Percentiles rank a stretch among this genome's conserved stretches.
Evolutionary conservation across 768 basidiomycete species (phyloP).

Genomic region (Pisolithus microcarpus): DNA sequence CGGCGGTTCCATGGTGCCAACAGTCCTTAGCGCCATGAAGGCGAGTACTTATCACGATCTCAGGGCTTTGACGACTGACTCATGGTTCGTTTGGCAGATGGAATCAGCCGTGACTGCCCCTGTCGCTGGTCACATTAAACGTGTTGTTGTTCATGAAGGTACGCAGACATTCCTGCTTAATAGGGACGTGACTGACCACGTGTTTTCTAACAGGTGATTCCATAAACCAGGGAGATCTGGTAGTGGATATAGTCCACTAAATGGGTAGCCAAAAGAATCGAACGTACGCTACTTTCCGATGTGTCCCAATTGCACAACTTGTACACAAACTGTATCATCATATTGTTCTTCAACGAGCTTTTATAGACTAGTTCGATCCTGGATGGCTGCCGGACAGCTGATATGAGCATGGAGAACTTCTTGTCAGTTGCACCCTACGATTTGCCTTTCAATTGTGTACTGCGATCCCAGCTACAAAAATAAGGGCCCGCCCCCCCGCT

Average conservation of each 20-base stretch:
- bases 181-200: slow-evolving; percentile 3
- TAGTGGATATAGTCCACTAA: slow-evolving; percentile 79
- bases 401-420: too few species aligned
- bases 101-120: slow-evolving; percentile 95
- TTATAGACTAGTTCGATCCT: too few species aligned
- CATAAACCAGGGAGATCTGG: slow-evolving; percentile 89
- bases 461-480: too few species aligned
- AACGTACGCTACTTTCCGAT: not conserved
- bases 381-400: too few species aligned
- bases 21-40: slow-evolving; percentile 97
- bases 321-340: slow-evolving; percentile 13
- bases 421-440: too few species aligned
- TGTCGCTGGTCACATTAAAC: slow-evolving; percentile 93
- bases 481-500: too few species aligned
- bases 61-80: slow-evolving; percentile 11
- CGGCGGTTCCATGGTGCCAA: not conserved
- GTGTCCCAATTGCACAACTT: slow-evolving; percentile 6
- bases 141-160: slow-evolving; percentile 88
- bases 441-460: too few species aligned
- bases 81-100: slow-evolving; percentile 54
- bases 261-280: slow-evolving; percentile 1
- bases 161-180: slow-evolving; percentile 11
- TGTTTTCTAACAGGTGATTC: slow-evolving; percentile 60
- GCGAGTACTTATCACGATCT: slow-evolving; percentile 32
- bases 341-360: not conserved